These are phyloP conservation scores for Phytophthora vignae DNA, from an alignment of 352 stramenopile genomes.

Conservation along the genomic window DNA sequence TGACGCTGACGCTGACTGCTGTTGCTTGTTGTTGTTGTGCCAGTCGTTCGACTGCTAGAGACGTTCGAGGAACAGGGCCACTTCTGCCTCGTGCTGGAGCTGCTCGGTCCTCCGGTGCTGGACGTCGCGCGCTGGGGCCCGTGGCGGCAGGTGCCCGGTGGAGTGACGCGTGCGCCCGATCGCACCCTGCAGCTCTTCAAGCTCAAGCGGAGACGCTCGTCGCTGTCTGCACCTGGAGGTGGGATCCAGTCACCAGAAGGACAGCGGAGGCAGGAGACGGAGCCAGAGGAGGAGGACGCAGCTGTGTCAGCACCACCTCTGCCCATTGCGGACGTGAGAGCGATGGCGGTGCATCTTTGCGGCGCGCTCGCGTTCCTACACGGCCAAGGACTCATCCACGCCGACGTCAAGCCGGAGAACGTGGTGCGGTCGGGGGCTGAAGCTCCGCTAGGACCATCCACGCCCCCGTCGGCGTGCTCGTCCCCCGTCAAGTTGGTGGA, in stretches of 20 bases:
- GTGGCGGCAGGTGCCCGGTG: conserved; percentile 92
- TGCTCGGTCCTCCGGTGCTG: conserved; percentile 85
- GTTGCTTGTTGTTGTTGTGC: neutral
- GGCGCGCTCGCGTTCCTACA: conserved; percentile 72
- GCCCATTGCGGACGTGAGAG: conserved; percentile 48
- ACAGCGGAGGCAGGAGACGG: conserved; percentile 8
- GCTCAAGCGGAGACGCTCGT: conserved; percentile 21
- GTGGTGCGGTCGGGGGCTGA: conserved; percentile 45
- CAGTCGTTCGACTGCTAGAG: conserved; percentile 64
- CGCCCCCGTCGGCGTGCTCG: conserved; percentile 8
- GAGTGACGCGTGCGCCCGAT: conserved; percentile 14
- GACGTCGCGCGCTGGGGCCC: conserved; percentile 95
- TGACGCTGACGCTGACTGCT: neutral
- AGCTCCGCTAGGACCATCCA: conserved; percentile 21
- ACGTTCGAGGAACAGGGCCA: conserved; percentile 63
- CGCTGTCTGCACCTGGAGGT: conserved; percentile 4
- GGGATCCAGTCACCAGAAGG: conserved; percentile 16
- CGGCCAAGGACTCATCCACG: conserved; percentile 67
- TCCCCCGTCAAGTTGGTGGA: conserved; percentile 73
- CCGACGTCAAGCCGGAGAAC: conserved; percentile 84
- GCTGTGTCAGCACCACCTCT: conserved; percentile 33
- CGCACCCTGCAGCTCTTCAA: conserved; percentile 35
- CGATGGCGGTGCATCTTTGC: conserved; percentile 73
- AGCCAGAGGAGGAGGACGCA: conserved; percentile 3
- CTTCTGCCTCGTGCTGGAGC: conserved; percentile 77